Evolutionary conservation across 805 yeast genomes (phyloP).

Genomic region (Kodamaea jinghongensis): DNA sequence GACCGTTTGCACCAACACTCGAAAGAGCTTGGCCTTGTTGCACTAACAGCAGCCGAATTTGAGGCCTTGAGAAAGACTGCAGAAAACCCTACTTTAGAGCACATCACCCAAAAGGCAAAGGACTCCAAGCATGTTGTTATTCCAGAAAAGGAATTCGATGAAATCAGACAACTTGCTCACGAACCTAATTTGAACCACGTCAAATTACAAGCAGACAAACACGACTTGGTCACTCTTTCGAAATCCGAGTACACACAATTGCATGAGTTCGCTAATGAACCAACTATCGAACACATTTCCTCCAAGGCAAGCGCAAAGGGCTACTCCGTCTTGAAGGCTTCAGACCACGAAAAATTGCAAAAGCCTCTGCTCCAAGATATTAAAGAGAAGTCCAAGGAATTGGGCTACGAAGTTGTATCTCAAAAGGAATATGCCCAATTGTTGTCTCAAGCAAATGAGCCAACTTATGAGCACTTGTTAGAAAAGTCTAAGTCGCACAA

Average conservation of each 20-base stretch:
- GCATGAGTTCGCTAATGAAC: slow-evolving; percentile 29
- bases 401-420: slow-evolving; percentile 7
- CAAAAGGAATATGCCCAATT: slow-evolving; percentile 1
- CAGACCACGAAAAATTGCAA: slow-evolving; percentile 13
- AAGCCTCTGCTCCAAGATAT: slow-evolving; percentile 7
- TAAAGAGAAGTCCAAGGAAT: not conserved
- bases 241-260: slow-evolving; percentile 33
- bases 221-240: slow-evolving; percentile 30
- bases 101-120: slow-evolving; percentile 32
- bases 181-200: slow-evolving; percentile 30
- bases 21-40: not conserved
- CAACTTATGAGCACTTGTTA: slow-evolving; percentile 20
- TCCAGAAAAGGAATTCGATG: slow-evolving; percentile 11
- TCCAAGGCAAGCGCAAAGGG: slow-evolving; percentile 15
- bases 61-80: slow-evolving; percentile 1
- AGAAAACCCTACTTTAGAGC: slow-evolving; percentile 25
- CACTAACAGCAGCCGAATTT: slow-evolving; percentile 1
- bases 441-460: slow-evolving; percentile 13
- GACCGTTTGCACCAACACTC: slow-evolving; percentile 1
- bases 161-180: slow-evolving; percentile 13
- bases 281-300: slow-evolving; percentile 19
- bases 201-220: slow-evolving; percentile 33
- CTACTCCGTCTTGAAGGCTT: slow-evolving; percentile 15
- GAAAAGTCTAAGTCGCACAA: slow-evolving; percentile 12
- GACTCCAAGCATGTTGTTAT: slow-evolving; percentile 14